Evolutionary conservation across 2,329 filamentous ascomycete genomes (phyloP), one percentile per base, ranked within the genome.

Genomic region (Ophiostoma australiae): DNA sequence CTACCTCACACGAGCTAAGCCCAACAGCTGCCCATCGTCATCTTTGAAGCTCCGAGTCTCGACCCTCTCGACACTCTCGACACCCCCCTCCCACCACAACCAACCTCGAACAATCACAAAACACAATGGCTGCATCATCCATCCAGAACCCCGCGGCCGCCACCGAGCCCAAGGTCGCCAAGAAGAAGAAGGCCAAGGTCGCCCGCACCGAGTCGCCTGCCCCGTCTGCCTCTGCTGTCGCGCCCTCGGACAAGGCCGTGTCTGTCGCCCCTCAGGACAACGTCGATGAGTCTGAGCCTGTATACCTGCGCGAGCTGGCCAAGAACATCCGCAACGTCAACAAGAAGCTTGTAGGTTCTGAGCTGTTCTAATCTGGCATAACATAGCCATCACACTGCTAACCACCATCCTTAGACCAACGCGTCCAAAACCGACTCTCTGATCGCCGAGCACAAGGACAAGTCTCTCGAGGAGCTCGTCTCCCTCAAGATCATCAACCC

Each of bases 261-360:
- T 81, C 83, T 8, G 80, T 84, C 39, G 78, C 82, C 71, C 78
- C 79, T 52, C 77, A 82, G 52, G 81, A 82, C 84, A 72, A 69
- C 72, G 80, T 82, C 69, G 89, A 92, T 71, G 87, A 87, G 72
- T 77, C 80, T 73, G 94, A 97, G 79, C 93, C 87, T 77, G 84
- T 89, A 55, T 93, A 94, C 81, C 86, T 97, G 78, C 93, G 89
- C 79, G 94, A 98, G 79, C 85, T 98, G 68, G 89, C 94, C 78
- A 97, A 97, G 85, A 93, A 88, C 80, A 91, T 97, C 76, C 93
- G 94, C 78, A 97, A 95, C 80, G 83, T 95, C 77, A 91, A 89
- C 84, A 98, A 97, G 87, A 97, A 97, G 83, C 89, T 98, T 77
- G 92, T 97, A 82, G 83, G 91, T 84, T 70, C 5, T 15, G 7